Percentiles rank a stretch among this genome's conserved stretches.
phyloP scores from a whole-genome alignment of 2,329 filamentous ascomycete genomes.

The Fusarium sulawesiense region DNA sequence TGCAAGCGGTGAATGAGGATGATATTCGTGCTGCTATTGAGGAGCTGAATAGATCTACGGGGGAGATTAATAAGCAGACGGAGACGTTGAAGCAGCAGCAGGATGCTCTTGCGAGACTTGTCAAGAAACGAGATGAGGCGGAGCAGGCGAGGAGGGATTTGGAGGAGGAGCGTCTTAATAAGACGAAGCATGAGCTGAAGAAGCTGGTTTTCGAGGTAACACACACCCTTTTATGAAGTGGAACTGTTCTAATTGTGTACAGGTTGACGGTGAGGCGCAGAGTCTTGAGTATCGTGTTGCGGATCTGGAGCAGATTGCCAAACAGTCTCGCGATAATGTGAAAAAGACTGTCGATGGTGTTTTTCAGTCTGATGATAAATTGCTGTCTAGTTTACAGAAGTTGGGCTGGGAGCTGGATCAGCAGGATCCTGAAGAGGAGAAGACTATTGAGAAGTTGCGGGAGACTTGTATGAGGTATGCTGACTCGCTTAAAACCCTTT shows the following conservation, averaged over 20 bases:
- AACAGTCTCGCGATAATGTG: conserved; percentile 57
- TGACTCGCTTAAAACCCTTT: too few relatives aligned
- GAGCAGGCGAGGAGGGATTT: conserved; percentile 47
- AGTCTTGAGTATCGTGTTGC: conserved; percentile 58
- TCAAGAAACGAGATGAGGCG: conserved; percentile 54
- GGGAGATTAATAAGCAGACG: conserved; percentile 72
- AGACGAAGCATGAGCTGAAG: conserved; percentile 53
- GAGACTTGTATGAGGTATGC: conserved; percentile 65
- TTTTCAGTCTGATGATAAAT: conserved; percentile 71
- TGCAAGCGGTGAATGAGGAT: conserved; percentile 66
- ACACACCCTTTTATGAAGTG: too few relatives aligned
- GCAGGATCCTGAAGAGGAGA: conserved; percentile 63
- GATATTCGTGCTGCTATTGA: conserved; percentile 71
- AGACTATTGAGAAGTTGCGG: conserved; percentile 67
- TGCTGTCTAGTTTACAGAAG: conserved; percentile 73
- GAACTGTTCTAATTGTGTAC: neutral
- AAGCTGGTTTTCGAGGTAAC: conserved; percentile 57
- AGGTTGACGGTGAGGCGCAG: conserved; percentile 63
- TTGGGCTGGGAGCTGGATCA: conserved; percentile 70
- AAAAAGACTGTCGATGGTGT: conserved; percentile 62
- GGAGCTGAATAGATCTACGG: conserved; percentile 73
- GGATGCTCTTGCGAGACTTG: conserved; percentile 65
- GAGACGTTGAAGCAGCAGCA: conserved; percentile 71
- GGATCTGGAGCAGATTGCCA: conserved; percentile 64
- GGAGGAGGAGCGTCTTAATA: conserved; percentile 45